Percentiles rank a stretch among this genome's conserved stretches.
Evolutionary conservation across 129 eudicot species (phyloP).

Genomic region (Pittosporum tobira): DNA sequence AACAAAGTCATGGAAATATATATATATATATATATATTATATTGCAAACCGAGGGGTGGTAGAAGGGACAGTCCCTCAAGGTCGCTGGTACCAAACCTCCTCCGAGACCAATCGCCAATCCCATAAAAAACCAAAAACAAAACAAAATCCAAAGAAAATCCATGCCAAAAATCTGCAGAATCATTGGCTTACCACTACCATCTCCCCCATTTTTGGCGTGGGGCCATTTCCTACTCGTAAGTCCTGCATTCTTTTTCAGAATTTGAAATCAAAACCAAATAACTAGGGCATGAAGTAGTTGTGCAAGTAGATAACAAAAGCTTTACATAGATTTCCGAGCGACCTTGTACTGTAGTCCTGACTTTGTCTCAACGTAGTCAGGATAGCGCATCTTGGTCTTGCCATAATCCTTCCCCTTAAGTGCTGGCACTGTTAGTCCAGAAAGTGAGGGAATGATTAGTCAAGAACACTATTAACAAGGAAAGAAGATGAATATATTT

Average conservation of each 20-base stretch:
- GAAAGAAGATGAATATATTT: slow-evolving; percentile 9
- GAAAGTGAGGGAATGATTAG: slow-evolving; percentile 24
- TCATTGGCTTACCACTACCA: slow-evolving; percentile 74
- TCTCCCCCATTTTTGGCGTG: slow-evolving; percentile 63
- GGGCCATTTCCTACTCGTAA: slow-evolving; percentile 74
- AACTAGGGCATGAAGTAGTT: not conserved
- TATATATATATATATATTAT: not conserved
- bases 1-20: no score
- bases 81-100: no score
- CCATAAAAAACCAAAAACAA: no score
- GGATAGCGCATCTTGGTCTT: slow-evolving; percentile 96
- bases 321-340: slow-evolving; percentile 6
- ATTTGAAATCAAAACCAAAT: slow-evolving; percentile 15
- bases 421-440: slow-evolving; percentile 77
- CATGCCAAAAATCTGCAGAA: slow-evolving; percentile 11
- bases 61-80: no score
- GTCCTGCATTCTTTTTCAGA: slow-evolving; percentile 49
- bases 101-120: no score
- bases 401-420: slow-evolving; percentile 96
- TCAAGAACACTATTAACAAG: slow-evolving; percentile 10
- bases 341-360: slow-evolving; percentile 99
- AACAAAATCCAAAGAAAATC: not conserved
- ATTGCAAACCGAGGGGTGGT: no score
- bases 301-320: slow-evolving; percentile 9
- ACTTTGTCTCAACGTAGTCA: slow-evolving; percentile 70